Conservation (phyloP, 306 rosid species). For the Alnus rubra region DNA sequence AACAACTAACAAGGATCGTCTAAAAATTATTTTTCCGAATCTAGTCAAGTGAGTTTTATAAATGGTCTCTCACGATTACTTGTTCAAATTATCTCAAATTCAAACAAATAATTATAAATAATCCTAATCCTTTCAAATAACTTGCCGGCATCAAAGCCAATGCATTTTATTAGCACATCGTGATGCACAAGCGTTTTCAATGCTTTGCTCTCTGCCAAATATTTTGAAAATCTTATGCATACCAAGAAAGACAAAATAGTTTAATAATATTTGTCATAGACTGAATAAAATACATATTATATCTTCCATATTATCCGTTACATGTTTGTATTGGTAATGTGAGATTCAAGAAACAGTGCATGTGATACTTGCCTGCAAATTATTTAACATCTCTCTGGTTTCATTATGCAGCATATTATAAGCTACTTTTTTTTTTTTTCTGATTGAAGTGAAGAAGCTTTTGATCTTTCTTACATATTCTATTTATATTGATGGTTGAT, state of each 20-base stretch:
- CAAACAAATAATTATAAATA: too few species aligned
- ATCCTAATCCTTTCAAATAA: too few species aligned
- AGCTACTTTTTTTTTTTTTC: background rate
- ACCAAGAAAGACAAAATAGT: background rate
- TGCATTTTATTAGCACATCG: background rate
- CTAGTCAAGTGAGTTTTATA: too few species aligned
- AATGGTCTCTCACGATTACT: too few species aligned
- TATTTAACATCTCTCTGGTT: background rate
- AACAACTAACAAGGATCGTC: background rate
- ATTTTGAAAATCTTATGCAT: background rate
- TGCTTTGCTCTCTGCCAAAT: background rate
- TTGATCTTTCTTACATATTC: background rate
- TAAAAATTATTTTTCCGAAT: too few species aligned
- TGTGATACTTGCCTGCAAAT: background rate
- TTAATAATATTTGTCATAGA: background rate
- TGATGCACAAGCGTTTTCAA: background rate
- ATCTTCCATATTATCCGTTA: background rate
- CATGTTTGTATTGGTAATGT: background rate
- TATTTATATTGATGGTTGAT: constrained; percentile 10
- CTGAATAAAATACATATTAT: background rate
- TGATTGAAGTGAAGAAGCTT: background rate
- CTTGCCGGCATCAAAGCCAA: background rate
- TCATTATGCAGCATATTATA: background rate
- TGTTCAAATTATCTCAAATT: too few species aligned
- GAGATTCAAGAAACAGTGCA: background rate